Base-by-base conservation (phyloP, 495 filamentous ascomycete species). In the Daldinia vernicosa region DNA sequence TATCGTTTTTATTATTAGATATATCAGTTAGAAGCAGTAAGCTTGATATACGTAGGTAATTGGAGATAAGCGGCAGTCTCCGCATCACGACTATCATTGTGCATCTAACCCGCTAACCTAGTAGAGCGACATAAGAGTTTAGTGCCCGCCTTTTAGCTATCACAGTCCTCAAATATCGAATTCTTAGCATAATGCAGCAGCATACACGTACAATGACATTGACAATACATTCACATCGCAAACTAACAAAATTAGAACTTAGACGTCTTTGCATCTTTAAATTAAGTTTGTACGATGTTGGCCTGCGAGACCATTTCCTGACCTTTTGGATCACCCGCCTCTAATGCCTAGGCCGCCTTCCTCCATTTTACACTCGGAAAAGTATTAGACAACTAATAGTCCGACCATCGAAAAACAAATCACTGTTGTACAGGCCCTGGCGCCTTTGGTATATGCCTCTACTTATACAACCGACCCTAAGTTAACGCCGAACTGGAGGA, bases 361-460 rank as follows among this genome's bases (percentile, higher is more conserved):
- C 50, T 11, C 27, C 50, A 24, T 1, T 53, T 30, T 53, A 30
- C 50, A n/a, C 50, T 53, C 26, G 27, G 12, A 53, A 53, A 53
- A 28, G 50, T 28, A 53, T 30, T 11, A 30, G 15, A 53, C 14
- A 28, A 28, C 27, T 30, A 53, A 30, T 28, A 19, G 32, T 39
- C 32, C 32, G 32, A 24, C 11, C 27, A 17, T 17, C 12, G 26
- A 53, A 53, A 47, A 53, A 30, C 30, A 58, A 57, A 32, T 12
- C 45, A 39, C 9, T 61, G 50, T 61, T 67, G 55, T 67, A 61
- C 65, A 67, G 27, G 19, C 15, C 45, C 39, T 52, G n/a, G 32
- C 61, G 50, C 56, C 68, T 53, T 69, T 76, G 75, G 75, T 76
- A 77, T 76, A 74, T 76, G 68, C 70, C 66, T 70, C 64, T 77